These are phyloP conservation scores for Trichoderma pleuroti DNA, from an alignment of 2,329 filamentous ascomycete species.

Conservation along the genomic window DNA sequence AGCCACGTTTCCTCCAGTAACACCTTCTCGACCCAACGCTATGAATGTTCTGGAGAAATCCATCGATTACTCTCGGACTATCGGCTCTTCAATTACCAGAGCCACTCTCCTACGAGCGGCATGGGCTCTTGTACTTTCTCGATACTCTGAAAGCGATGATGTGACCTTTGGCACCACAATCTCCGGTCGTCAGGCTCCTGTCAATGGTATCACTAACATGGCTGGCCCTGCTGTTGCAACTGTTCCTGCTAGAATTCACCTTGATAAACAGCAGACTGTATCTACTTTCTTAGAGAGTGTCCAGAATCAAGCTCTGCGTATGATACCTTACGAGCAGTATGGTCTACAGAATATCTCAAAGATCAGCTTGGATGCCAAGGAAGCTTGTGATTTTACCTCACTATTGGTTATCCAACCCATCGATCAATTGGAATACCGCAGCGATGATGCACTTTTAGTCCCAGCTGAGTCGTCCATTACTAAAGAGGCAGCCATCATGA, in stretches of 20 bases:
- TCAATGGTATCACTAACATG: conserved; percentile 28
- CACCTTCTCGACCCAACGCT: neutral
- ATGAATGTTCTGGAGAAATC: neutral
- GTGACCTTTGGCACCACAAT: conserved; percentile 29
- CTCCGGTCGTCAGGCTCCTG: conserved; percentile 29
- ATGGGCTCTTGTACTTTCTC: conserved; percentile 27
- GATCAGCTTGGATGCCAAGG: conserved; percentile 19
- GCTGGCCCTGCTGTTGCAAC: conserved; percentile 32
- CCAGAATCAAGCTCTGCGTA: neutral
- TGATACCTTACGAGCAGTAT: conserved; percentile 23
- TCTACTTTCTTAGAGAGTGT: conserved; percentile 21
- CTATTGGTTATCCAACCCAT: conserved; percentile 28
- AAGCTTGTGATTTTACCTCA: conserved; percentile 28
- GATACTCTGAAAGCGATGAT: conserved; percentile 23
- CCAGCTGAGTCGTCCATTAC: neutral
- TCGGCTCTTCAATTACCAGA: conserved; percentile 16
- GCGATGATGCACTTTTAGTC: neutral
- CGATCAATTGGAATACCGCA: neutral
- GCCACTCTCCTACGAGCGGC: conserved; percentile 27
- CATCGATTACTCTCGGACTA: neutral
- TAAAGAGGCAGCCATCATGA: neutral
- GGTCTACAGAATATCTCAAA: conserved; percentile 24
- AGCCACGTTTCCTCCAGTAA: conserved; percentile 9
- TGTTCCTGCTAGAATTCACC: conserved; percentile 27
- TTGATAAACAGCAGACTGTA: conserved; percentile 18